Evolutionary conservation across 768 basidiomycete species (phyloP).

Genomic region (Lactarius sp.): DNA sequence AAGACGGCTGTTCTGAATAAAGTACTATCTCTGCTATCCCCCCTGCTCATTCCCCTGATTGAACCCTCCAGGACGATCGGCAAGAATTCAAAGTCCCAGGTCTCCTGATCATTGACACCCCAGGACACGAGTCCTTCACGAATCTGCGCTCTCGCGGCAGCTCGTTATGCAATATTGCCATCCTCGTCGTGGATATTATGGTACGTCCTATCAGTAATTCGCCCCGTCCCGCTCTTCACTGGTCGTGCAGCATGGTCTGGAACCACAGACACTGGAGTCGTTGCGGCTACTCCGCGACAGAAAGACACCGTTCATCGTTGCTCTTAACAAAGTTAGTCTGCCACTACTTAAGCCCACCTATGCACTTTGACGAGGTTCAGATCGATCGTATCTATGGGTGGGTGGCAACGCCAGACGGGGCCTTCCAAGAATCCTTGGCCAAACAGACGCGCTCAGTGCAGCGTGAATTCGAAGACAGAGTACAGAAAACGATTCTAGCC

Average conservation of each 20-base stretch:
- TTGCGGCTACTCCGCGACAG: conserved; percentile 84
- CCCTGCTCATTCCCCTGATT: conserved; percentile 7
- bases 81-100: conserved; percentile 98
- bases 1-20: conserved; percentile 95
- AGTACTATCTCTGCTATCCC: conserved; percentile 36
- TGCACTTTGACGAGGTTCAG: conserved; percentile 37
- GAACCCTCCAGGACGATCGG: conserved; percentile 50
- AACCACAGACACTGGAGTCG: conserved; percentile 97
- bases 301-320: conserved; percentile 98
- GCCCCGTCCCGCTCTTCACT: not conserved
- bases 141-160: conserved; percentile 94
- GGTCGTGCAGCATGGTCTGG: conserved; percentile 76
- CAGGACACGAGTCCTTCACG: conserved; percentile 98
- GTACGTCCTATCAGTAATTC: conserved; percentile 37
- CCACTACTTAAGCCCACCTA: not conserved
- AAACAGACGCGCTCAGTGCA: conserved; percentile 75
- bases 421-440: conserved; percentile 85
- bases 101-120: conserved; percentile 93
- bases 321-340: conserved; percentile 75
- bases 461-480: conserved; percentile 89
- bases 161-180: conserved; percentile 97
- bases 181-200: conserved; percentile 98
- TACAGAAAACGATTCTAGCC: conserved; percentile 78
- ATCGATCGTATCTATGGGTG: conserved; percentile 98
- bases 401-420: conserved; percentile 85